Percentiles rank a stretch among this genome's conserved stretches.
These are phyloP conservation scores for Barbarea vulgaris DNA, from an alignment of 345 rosid genomes.

Conservation along the genomic window DNA sequence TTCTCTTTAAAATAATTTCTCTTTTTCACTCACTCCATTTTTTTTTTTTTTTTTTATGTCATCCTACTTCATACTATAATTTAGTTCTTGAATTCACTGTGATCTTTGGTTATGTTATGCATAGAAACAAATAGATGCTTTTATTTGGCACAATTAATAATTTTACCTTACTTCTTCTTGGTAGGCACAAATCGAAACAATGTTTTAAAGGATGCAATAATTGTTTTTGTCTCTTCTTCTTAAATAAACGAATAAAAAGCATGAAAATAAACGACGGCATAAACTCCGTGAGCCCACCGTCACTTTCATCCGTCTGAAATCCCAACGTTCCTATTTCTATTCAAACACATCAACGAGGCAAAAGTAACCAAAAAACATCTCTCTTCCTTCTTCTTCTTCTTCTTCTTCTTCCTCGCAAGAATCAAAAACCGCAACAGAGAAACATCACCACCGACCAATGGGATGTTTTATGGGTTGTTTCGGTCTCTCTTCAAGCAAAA, in stretches of 20 bases:
- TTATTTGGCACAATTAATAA: background rate
- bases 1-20: too few relatives aligned
- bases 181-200: background rate
- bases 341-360: slow-evolving; percentile 29
- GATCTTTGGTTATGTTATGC: background rate
- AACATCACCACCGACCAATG: slow-evolving; percentile 46
- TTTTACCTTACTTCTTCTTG: background rate
- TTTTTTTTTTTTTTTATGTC: background rate
- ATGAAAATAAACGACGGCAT: slow-evolving; percentile 15
- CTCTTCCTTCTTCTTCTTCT: slow-evolving; percentile 1
- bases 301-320: slow-evolving; percentile 36
- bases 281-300: slow-evolving; percentile 45
- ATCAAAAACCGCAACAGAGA: slow-evolving; percentile 14
- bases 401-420: background rate
- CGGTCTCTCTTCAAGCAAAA: slow-evolving; percentile 65
- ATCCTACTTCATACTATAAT: background rate
- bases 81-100: background rate
- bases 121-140: background rate
- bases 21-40: background rate
- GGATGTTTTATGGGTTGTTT: slow-evolving; percentile 91
- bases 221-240: slow-evolving; percentile 30
- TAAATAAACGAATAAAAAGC: slow-evolving; percentile 3
- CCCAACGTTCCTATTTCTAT: slow-evolving; percentile 75
- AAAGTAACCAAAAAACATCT: background rate
- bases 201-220: background rate